phyloP scores from a whole-genome alignment of 2,329 filamentous ascomycete genomes.

The Aureobasidium sp. region DNA sequence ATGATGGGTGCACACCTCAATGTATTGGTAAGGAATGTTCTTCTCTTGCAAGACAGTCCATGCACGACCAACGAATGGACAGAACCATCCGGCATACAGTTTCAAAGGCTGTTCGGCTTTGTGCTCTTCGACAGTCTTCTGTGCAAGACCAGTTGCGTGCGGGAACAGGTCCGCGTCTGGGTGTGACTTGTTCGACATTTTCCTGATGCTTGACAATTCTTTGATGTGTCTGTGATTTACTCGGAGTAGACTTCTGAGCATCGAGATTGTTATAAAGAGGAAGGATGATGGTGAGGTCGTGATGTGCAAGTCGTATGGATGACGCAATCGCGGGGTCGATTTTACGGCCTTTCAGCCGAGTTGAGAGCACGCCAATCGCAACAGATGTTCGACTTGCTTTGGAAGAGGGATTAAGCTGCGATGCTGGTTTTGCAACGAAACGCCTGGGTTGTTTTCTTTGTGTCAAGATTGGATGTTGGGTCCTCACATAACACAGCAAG shows the following conservation, averaged over 20 bases:
- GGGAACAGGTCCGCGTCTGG: conserved; percentile 40
- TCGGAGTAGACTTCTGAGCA: not conserved
- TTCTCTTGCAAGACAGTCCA: conserved; percentile 73
- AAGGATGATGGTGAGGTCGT: not conserved
- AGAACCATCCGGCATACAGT: conserved; percentile 40
- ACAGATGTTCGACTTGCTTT: not conserved
- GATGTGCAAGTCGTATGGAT: not conserved
- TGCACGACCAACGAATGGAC: conserved; percentile 57
- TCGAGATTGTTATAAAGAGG: not conserved
- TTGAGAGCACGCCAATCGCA: not conserved
- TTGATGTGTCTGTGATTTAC: not conserved
- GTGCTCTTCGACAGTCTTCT: conserved; percentile 29
- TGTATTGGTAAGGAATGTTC: conserved; percentile 57
- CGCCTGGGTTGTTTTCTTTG: not conserved
- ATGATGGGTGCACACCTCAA: conserved; percentile 30
- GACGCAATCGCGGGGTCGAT: conserved; percentile 14
- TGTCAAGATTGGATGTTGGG: not conserved
- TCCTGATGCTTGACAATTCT: not conserved
- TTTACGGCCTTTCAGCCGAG: not conserved
- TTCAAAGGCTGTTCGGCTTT: conserved; percentile 27
- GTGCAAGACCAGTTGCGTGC: conserved; percentile 40
- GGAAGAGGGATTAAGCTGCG: not conserved
- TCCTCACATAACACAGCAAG: conserved; percentile 27
- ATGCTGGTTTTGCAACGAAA: not conserved
- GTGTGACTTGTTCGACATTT: conserved; percentile 19